Conservation (phyloP, 495 filamentous ascomycete genomes). For the Tuber aestivum region DNA sequence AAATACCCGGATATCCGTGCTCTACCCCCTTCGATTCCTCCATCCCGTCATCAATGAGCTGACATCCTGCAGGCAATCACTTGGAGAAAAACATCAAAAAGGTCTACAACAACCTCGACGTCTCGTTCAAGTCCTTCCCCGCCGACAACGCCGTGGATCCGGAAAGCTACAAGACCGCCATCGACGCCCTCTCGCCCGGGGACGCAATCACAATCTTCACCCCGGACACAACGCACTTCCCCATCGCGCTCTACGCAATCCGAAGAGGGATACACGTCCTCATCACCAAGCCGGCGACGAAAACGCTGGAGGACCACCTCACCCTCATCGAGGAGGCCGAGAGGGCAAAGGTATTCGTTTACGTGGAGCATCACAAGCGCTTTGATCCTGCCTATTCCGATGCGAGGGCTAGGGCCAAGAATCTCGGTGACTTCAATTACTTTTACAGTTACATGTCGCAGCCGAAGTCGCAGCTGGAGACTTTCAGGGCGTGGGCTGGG, state of each 20-base stretch:
- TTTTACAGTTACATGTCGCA: conserved; percentile 97
- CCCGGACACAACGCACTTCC: conserved; percentile 86
- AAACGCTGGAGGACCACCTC: conserved; percentile 71
- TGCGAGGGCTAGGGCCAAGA: conserved; percentile 65
- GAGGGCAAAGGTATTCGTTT: conserved; percentile 79
- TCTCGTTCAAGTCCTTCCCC: conserved; percentile 74
- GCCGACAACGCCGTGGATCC: conserved; percentile 64
- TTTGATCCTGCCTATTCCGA: conserved; percentile 90
- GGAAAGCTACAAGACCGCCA: conserved; percentile 81
- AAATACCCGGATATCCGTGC: conserved; percentile 89
- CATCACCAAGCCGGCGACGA: conserved; percentile 92
- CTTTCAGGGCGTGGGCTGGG: conserved; percentile 94
- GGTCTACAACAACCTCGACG: conserved; percentile 81
- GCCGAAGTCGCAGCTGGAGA: conserved; percentile 86
- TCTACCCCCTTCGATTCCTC: conserved; percentile 31
- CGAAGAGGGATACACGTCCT: conserved; percentile 79
- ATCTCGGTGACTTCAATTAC: conserved; percentile 89
- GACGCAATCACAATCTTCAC: conserved; percentile 97
- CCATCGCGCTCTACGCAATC: conserved; percentile 91
- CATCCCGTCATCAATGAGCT: conserved; percentile 4
- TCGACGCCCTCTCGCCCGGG: conserved; percentile 73
- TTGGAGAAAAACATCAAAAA: conserved; percentile 80
- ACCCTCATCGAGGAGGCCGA: conserved; percentile 63
- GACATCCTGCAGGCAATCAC: conserved; percentile 56
- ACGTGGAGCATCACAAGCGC: conserved; percentile 93